Evolutionary conservation across 305 asterid species (phyloP), one percentile per base, ranked within the genome.

Genomic region (Vinca major): DNA sequence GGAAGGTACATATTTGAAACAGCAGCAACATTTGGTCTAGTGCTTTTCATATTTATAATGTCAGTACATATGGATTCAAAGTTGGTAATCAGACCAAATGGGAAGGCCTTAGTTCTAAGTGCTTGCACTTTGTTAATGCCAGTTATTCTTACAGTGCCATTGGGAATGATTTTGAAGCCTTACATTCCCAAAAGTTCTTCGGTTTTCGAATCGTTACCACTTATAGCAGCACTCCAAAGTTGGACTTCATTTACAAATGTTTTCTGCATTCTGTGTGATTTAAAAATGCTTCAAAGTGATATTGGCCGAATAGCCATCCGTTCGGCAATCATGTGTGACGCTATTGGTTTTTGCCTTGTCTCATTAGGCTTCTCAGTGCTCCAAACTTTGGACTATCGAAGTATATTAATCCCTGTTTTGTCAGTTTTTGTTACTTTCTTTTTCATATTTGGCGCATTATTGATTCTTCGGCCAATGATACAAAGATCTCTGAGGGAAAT

Each of bases 11-110:
- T 77, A 4, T 79, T 91, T 4, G 89, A 86, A 65, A 89, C 96
- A 0, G 16, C 68, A 0, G 86, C 93, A 0, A 60, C 75, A 0
- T 85, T 89, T 37, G 96, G 98, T 16, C 74, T 89, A 11, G 77
- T 84, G 80, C 84, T 83, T 81, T 83, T 86, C 83, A 72, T 91
- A 10, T 87, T 89, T n/a, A 85, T 75, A 0, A 75, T 91, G 3
- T 96, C 92, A 4, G 83, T 88, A 39, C 74, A 88, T 79, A 78
- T 86, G 26, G 88, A 89, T 36, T 72, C 82, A 0, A 73, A 21
- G 9, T 66, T 73, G 84, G 81, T 89, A 83, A 44, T 81, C 50
- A 84, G 80, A 11, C 94, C 94, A 0, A 81, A 76, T 19, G 79
- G 78, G 63, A 82, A 79, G 14, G 79, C 87, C 10, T 3, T 68